Base-by-base conservation (phyloP, 805 yeast species). In the Tetrapisispora taiwanensis region DNA sequence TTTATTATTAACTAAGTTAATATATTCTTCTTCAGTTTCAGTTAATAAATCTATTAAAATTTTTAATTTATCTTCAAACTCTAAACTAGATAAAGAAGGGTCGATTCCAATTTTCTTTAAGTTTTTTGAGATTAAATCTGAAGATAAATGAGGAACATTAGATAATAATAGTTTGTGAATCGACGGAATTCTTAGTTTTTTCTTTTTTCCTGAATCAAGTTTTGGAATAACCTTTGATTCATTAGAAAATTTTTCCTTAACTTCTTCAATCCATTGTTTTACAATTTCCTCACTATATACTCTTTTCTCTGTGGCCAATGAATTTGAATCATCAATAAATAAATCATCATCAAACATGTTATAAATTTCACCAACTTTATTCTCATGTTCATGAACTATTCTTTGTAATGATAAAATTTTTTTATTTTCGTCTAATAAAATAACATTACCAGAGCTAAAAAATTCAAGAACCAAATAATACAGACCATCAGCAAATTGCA, bases 371-470 rank as follows among this genome's bases (percentile, higher is more conserved):
- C 90, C 92, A 26, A 86, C 89, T 44, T 75, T 75, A 50, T 76
- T 78, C 31, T 75, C 84, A 54, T 79, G 76, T 43, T 84, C 94
- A 30, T 76, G 76, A 9, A 87, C 96, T 19, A 82, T 67, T 63
- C 97, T 76, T 58, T 84, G 89, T 26, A 88, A 65, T 0, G 90
- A 70, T 54, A 88, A 53, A 41, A 89, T 87, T 53, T 75, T 79
- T 47, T 70, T 62, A 18, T 80, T 73, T 26, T 76, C 72, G 60
- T 90, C 94, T 48, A 90, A 69, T 18, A 90, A 69, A 17, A 90
- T 68, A 44, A 90, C 76, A 58, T 90, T 90, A 24, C 98, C 98
- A 3, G 96, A 96, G 58, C 96, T 84, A 67, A 89, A 90, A 56
- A 90, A 90, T 62, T 90, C 98, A 43, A 90, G 63, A 0, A 86